A percentile compares a stretch with the other conserved stretches of the same genome.
phyloP scores from a whole-genome alignment of 305 asterid genomes.

The Fraxinus ornus region DNA sequence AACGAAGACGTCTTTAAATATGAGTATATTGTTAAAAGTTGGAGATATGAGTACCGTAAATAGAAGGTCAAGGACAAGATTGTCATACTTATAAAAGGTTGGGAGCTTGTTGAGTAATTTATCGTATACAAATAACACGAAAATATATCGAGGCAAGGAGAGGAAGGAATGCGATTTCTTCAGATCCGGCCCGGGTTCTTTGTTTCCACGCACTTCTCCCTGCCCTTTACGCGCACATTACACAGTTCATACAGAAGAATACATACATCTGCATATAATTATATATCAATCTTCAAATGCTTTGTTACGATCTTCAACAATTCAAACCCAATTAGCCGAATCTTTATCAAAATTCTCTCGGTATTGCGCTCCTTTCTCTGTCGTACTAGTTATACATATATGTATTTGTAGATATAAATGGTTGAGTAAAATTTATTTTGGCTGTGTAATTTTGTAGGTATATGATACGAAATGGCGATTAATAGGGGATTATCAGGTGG shows the following conservation, averaged over 20 bases:
- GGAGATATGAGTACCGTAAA: background rate
- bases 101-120: background rate
- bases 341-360: slow-evolving; percentile 4
- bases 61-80: background rate
- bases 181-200: background rate
- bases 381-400: background rate
- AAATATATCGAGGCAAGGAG: too few species aligned
- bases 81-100: background rate
- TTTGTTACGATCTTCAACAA: background rate
- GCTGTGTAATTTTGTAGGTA: slow-evolving; percentile 32
- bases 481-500: slow-evolving; percentile 55
- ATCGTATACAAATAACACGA: background rate
- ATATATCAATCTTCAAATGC: background rate
- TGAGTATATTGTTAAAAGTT: background rate
- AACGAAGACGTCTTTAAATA: background rate
- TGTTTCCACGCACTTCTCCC: background rate
- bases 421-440: slow-evolving; percentile 17
- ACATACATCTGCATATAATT: background rate
- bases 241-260: background rate
- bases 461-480: slow-evolving; percentile 54
- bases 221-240: background rate
- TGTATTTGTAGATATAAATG: slow-evolving; percentile 18
- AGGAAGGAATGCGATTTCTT: background rate
- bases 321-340: background rate
- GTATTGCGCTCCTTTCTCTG: slow-evolving; percentile 16